These are phyloP conservation scores for Hyphodiscus sp. DNA, from an alignment of 2,329 filamentous ascomycete species.

Conservation along the genomic window DNA sequence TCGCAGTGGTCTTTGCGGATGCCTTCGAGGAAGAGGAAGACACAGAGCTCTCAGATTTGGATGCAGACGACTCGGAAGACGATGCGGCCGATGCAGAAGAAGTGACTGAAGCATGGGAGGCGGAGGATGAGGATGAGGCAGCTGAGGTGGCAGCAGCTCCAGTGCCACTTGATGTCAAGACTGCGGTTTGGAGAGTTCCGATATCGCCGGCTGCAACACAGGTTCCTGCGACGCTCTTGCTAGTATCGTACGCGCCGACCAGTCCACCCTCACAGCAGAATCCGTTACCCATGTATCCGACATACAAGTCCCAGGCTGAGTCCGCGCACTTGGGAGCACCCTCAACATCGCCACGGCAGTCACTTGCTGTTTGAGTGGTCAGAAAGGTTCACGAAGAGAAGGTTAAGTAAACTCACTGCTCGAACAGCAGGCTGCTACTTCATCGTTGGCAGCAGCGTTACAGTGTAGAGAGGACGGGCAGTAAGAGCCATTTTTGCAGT, in stretches of 20 bases:
- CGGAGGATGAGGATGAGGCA: too few relatives aligned
- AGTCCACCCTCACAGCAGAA: slow-evolving; percentile 12
- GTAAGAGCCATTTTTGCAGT: slow-evolving; percentile 4
- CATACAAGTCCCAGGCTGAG: slow-evolving; percentile 7
- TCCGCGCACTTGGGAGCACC: slow-evolving; percentile 6
- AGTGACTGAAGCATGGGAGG: too few relatives aligned
- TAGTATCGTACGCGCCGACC: slow-evolving; percentile 6
- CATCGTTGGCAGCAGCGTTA: slow-evolving; percentile 6
- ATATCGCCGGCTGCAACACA: slow-evolving; percentile 5
- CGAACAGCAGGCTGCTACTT: slow-evolving; percentile 12
- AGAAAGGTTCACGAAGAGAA: background rate
- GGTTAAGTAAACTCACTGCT: slow-evolving; percentile 1
- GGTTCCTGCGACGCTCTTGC: slow-evolving; percentile 7
- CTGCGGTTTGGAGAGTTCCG: slow-evolving; percentile 2
- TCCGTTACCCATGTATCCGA: slow-evolving; percentile 9
- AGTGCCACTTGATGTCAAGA: background rate
- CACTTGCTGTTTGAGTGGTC: slow-evolving; percentile 1
- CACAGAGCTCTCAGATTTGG: too few relatives aligned
- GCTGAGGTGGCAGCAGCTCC: too few relatives aligned
- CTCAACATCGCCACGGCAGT: slow-evolving; percentile 7
- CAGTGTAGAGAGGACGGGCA: slow-evolving; percentile 9
- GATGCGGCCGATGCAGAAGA: too few relatives aligned
- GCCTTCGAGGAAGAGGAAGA: too few relatives aligned
- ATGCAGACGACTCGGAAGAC: too few relatives aligned
- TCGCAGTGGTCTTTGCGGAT: too few relatives aligned